These are phyloP conservation scores for Straminergon stramineum DNA, from an alignment of 225 moss, liverwort and hornwort genomes.

Conservation along the genomic window DNA sequence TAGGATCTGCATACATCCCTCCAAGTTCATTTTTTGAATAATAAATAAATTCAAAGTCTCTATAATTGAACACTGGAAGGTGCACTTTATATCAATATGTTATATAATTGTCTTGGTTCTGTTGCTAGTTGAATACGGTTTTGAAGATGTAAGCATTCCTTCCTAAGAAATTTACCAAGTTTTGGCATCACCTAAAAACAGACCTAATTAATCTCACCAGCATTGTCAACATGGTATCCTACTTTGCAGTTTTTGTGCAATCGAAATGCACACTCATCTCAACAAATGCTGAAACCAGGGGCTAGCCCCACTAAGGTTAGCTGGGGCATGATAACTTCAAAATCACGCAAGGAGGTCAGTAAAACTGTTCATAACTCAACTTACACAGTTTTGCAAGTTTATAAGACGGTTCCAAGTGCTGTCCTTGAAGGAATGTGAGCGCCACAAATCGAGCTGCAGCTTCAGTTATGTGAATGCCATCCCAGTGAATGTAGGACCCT, in stretches of 20 bases:
- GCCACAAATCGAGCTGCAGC: conserved; percentile 39
- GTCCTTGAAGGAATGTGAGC: not conserved
- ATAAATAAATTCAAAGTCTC: not conserved
- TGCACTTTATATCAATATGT: not conserved
- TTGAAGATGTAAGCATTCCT: not conserved
- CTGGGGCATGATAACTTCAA: not conserved
- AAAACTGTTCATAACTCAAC: conserved; percentile 5
- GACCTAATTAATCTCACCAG: not conserved
- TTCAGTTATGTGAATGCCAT: conserved; percentile 55
- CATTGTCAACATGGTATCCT: not conserved
- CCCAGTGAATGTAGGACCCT: conserved; percentile 36
- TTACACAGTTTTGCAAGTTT: conserved; percentile 11
- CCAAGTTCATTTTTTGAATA: no score
- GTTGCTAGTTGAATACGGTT: not conserved
- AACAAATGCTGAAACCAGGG: not conserved
- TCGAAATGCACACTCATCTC: not conserved
- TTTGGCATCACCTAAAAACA: not conserved
- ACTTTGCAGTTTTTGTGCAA: not conserved
- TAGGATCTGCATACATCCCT: not conserved
- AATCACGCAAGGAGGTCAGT: not conserved
- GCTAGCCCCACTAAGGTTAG: not conserved
- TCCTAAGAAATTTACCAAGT: not conserved
- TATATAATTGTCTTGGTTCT: not conserved
- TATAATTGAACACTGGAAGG: not conserved
- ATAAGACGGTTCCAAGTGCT: conserved; percentile 21